Evolutionary conservation across 192 early-diverging fungal species (phyloP), one percentile per base, ranked within the genome.

Genomic region (Kickxella alabastrina): DNA sequence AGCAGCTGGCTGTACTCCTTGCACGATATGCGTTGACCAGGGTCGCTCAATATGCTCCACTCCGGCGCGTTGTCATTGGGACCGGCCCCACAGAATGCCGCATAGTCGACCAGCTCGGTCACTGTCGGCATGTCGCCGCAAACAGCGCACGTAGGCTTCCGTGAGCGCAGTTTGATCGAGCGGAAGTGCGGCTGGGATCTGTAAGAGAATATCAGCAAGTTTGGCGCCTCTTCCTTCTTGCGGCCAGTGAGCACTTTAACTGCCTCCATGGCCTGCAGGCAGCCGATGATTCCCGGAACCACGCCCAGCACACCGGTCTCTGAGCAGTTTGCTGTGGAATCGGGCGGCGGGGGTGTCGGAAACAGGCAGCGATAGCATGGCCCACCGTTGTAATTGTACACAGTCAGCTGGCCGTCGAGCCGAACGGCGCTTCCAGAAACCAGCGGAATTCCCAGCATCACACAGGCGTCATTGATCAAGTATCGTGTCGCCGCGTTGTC

Each of bases 361-460:
- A 93, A 94, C 52, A 98, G 68, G 64, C 96, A 98, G 29, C 96
- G 85, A 65, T 95, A 98, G 72, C 96, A 98, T 12, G 96, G 96
- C 13, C 93, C 91, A 25, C 81, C 82, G 23, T 83, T 65, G 62
- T 95, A 80, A 63, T 98, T 91, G 67, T 95, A 97, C n/a, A 93
- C 80, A 0, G 94, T 92, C 40, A 98, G 79, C 82, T 97, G 95
- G 10, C 96, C 96, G 47, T 98, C 96, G 54, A 92, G 80, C 31
- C 89, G 59, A 24, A 98, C 66, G 0, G 96, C 96, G 52, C 88
- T 89, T 39, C 90, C 93, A 9, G 90, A 93, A 2, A 98, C 88
- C 8, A 97, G 72, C 7, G 90, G 85, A 22, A 93, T 90, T 1
- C 78, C 73, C 8, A 80, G 58, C 32, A 98, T 49, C 10, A 98